Evolutionary conservation across 352 stramenopile genomes (phyloP).

Genomic region (Phytophthora fragariae): DNA sequence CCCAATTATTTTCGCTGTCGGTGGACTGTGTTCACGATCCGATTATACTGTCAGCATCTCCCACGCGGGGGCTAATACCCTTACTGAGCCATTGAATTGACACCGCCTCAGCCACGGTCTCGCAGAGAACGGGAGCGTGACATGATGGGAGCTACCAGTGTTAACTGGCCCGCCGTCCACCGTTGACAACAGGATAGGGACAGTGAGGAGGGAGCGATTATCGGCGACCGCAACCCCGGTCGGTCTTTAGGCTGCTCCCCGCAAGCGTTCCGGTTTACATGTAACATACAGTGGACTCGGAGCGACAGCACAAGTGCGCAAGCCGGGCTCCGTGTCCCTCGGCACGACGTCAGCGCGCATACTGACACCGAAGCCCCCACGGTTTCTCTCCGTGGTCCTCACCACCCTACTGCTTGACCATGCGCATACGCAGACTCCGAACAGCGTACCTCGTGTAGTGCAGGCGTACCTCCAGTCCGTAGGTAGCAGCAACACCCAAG

Average conservation of each 20-base stretch:
- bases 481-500: too few relatives aligned
- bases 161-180: too few relatives aligned
- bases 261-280: constrained; percentile 2
- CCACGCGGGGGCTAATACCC: too few relatives aligned
- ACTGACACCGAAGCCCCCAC: not conserved
- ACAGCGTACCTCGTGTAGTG: not conserved
- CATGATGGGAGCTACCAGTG: too few relatives aligned
- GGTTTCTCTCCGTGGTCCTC: not conserved
- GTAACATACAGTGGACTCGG: not conserved
- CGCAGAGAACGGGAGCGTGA: too few relatives aligned
- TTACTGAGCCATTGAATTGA: too few relatives aligned
- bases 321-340: not conserved
- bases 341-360: not conserved
- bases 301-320: not conserved
- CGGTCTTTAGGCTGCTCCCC: not conserved
- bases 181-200: not conserved
- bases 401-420: not conserved
- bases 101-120: too few relatives aligned
- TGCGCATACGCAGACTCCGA: not conserved
- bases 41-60: too few relatives aligned
- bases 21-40: too few relatives aligned
- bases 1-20: too few relatives aligned
- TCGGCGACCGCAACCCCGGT: constrained; percentile 2
- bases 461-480: too few relatives aligned
- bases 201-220: not conserved